Evolutionary conservation across 192 early-diverging fungal species (phyloP).

Genomic region (Tieghemiomyces parasiticus): DNA sequence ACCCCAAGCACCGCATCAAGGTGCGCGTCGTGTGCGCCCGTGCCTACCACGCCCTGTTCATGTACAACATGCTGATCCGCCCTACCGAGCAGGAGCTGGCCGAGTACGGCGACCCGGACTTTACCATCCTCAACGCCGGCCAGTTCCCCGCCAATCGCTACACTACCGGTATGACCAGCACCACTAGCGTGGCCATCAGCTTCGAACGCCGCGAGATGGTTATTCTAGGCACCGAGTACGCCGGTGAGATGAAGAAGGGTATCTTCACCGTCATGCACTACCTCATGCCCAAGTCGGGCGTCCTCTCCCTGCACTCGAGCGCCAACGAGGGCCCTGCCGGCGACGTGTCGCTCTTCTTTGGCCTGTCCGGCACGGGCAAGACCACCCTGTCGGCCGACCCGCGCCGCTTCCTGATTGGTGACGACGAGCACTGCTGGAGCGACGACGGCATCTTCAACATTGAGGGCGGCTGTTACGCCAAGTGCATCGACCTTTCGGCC

Average conservation of each 20-base stretch:
- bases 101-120: slow-evolving; percentile 88
- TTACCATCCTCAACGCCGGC: slow-evolving; percentile 96
- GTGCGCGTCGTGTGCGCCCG: slow-evolving; percentile 87
- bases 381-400: slow-evolving; percentile 95
- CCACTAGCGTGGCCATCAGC: slow-evolving; percentile 82
- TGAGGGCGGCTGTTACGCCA: slow-evolving; percentile 98
- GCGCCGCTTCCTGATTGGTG: slow-evolving; percentile 83
- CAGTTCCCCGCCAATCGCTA: slow-evolving; percentile 87
- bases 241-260: slow-evolving; percentile 99
- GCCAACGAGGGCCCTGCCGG: slow-evolving; percentile 83
- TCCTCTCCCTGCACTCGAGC: slow-evolving; percentile 49
- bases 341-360: slow-evolving; percentile 96
- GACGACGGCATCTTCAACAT: slow-evolving; percentile 96
- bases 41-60: slow-evolving; percentile 94
- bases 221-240: slow-evolving; percentile 95
- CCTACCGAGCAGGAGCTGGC: slow-evolving; percentile 80
- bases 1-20: slow-evolving; percentile 96
- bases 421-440: slow-evolving; percentile 99
- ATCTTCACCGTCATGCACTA: slow-evolving; percentile 99
- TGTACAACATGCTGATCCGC: slow-evolving; percentile 98
- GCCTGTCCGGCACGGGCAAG: slow-evolving; percentile 95
- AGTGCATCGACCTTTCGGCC: slow-evolving; percentile 85
- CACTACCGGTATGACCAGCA: slow-evolving; percentile 91
- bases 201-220: slow-evolving; percentile 94
- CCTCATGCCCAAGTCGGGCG: slow-evolving; percentile 80